Conservation (phyloP, 768 basidiomycete genomes). For the Tricholomella constricta region DNA sequence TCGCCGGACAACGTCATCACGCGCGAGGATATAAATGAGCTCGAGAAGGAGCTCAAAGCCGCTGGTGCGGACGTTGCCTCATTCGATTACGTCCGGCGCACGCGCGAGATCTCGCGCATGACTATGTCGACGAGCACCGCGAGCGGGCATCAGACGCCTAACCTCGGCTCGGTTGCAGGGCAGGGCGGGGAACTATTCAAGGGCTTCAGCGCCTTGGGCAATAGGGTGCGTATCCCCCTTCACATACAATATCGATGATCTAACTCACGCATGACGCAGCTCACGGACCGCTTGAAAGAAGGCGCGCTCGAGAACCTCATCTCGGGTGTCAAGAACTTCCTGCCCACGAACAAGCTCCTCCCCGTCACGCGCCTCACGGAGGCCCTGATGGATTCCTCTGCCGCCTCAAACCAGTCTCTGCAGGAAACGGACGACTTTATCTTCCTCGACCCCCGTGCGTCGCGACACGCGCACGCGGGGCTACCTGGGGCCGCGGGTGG, state of each 20-base stretch:
- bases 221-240: constrained; percentile 57
- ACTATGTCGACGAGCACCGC: constrained; percentile 61
- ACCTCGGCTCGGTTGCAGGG: constrained; percentile 55
- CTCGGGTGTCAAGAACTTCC: constrained; percentile 96
- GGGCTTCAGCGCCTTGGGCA: constrained; percentile 91
- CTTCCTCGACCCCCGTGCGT: constrained; percentile 88
- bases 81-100: constrained; percentile 90
- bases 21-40: constrained; percentile 86
- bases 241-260: background rate
- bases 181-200: constrained; percentile 89
- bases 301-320: constrained; percentile 97
- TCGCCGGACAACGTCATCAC: constrained; percentile 76
- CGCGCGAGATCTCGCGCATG: constrained; percentile 93
- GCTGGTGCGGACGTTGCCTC: constrained; percentile 80
- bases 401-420: constrained; percentile 91
- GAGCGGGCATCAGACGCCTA: constrained; percentile 67
- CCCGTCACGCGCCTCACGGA: constrained; percentile 92
- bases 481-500: constrained; percentile 56
- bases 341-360: constrained; percentile 92
- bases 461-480: constrained; percentile 54
- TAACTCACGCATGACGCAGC: constrained; percentile 42
- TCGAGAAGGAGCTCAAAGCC: constrained; percentile 84
- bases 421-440: constrained; percentile 97
- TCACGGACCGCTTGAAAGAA: constrained; percentile 91
- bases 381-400: constrained; percentile 95